Conservation (phyloP, 169 alveolate species). For the Cryptosporidium meleagridis region DNA sequence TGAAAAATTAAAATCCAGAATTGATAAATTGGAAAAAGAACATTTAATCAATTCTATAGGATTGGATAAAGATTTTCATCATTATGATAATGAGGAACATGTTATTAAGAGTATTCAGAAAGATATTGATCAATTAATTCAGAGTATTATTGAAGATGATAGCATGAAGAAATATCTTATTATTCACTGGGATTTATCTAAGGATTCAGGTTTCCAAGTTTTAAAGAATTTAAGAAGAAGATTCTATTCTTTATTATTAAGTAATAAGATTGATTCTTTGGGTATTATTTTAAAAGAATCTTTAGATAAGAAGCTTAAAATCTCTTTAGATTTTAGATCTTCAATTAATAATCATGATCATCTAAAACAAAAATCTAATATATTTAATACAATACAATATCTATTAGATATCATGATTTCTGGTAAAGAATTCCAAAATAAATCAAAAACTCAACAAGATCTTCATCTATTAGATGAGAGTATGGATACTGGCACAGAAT, state of each 20-base stretch:
- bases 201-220: neutral
- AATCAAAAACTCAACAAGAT: neutral
- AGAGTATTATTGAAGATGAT: conserved; percentile 10
- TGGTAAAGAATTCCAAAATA: neutral
- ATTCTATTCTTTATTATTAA: neutral
- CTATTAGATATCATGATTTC: neutral
- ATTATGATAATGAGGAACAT: neutral
- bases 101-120: conserved; percentile 13
- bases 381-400: neutral
- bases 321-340: neutral
- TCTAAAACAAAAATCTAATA: neutral
- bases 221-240: neutral
- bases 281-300: conserved; percentile 13
- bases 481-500: neutral
- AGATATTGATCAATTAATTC: conserved; percentile 37
- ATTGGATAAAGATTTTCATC: neutral
- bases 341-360: neutral
- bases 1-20: neutral
- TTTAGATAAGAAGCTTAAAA: conserved; percentile 1
- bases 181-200: conserved; percentile 32
- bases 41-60: neutral
- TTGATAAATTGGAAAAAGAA: conserved; percentile 29
- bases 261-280: conserved; percentile 22
- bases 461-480: neutral
- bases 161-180: neutral